A percentile compares a stretch with the other conserved stretches of the same genome.
These are phyloP conservation scores for Daldinia childiae DNA, from an alignment of 495 filamentous ascomycete genomes.

Conservation along the genomic window DNA sequence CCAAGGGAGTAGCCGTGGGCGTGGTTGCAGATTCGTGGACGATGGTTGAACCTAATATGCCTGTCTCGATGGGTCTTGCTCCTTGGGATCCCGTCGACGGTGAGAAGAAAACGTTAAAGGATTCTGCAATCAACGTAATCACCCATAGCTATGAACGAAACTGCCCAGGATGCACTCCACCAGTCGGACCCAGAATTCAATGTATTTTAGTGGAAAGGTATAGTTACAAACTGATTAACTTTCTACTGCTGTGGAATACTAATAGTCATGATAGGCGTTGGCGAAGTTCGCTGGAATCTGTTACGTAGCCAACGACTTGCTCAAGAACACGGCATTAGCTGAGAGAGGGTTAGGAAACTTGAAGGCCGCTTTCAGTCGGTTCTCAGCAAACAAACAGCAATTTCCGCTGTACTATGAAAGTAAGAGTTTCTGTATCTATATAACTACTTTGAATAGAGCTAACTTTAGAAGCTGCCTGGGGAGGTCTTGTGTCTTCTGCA, in stretches of 20 bases:
- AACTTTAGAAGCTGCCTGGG: constrained; percentile 68
- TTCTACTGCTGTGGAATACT: constrained; percentile 22
- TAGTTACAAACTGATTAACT: neutral
- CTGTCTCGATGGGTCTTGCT: constrained; percentile 74
- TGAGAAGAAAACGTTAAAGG: constrained; percentile 61
- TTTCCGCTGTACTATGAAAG: constrained; percentile 83
- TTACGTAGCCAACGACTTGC: constrained; percentile 73
- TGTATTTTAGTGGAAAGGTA: constrained; percentile 95
- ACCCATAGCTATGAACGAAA: constrained; percentile 69
- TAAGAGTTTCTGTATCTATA: constrained; percentile 43
- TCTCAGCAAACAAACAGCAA: constrained; percentile 78
- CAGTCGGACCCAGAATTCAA: constrained; percentile 82
- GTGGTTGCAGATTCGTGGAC: constrained; percentile 82
- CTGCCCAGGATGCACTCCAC: constrained; percentile 72
- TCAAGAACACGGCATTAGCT: constrained; percentile 67
- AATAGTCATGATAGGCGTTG: constrained; percentile 64
- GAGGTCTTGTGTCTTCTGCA: constrained; percentile 83
- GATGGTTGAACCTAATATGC: constrained; percentile 77
- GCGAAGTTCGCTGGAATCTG: constrained; percentile 85
- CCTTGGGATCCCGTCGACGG: constrained; percentile 73
- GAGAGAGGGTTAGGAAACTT: constrained; percentile 70
- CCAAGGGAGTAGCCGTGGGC: constrained; percentile 81
- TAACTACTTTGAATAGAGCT: constrained; percentile 23
- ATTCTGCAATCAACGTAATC: constrained; percentile 63
- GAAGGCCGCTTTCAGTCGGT: constrained; percentile 79